Base-by-base conservation (phyloP, 1,139 yeast genomes). In the Geotrichum europaeum region DNA sequence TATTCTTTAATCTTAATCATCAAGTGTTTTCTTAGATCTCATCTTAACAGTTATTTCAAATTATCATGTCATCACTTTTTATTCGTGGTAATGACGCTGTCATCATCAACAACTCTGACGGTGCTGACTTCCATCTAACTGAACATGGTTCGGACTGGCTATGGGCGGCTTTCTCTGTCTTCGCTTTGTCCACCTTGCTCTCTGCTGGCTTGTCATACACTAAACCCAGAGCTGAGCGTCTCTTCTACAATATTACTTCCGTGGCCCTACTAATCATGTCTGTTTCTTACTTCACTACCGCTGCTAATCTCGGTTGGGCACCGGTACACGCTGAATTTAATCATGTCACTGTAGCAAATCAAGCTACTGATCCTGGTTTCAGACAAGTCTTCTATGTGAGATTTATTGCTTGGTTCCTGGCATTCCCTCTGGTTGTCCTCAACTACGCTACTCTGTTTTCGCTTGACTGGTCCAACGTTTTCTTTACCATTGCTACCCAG, bases 331-430 rank as follows among this genome's bases (percentile, higher is more conserved):
- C 80, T 51, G 86, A 84, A 68, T 86, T 84, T 71, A 73, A 79
- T 66, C 87, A 84, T 71, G 81, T 79, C 32, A 73, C 74, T 34
- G 76, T 79, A 51, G 53, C 63, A 45, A 63, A 68, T 51, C 70
- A 73, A 59, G 58, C 65, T 22, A 71, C 64, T 51, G 75, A 70
- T 50, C 75, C 79, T 49, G 79, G 78, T 63, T 71, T 73, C 53
- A 82, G 91, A 75, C 88, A 86, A 73, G 76, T 86, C 67, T 86
- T 84, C 70, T 86, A 85, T 69, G 81, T 82, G 32, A 81, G 85
- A 71, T 85, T 78, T 69, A 78, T 86, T 67, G 90, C 86, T 59
- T 86, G 87, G 85, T 84, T 85, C 73, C 74, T 84, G 69, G 77
- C 84, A 45, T 84, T 81, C 76, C 87, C 88, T 61, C 77, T 81